These are phyloP conservation scores for Berberis vulgaris DNA, from an alignment of 164 flowering plant genomes.

Conservation along the genomic window DNA sequence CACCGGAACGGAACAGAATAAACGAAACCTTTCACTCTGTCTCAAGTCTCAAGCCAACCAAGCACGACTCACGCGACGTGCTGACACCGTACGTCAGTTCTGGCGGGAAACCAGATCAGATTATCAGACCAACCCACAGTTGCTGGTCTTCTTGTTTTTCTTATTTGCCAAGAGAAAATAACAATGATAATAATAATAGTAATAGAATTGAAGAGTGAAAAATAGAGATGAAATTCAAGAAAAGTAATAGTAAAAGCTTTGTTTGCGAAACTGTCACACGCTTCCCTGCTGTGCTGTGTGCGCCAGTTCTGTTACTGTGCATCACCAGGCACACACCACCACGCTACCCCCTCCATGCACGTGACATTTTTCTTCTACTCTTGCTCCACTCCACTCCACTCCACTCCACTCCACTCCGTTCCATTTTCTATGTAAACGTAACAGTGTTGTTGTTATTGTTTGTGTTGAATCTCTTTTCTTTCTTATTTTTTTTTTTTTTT, in stretches of 20 bases:
- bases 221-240: not conserved
- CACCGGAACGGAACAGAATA: no score
- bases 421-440: not conserved
- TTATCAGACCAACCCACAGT: no score
- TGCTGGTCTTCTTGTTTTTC: not conserved
- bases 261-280: not conserved
- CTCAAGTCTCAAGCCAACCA: not conserved
- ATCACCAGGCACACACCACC: not conserved
- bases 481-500: no score
- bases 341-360: not conserved
- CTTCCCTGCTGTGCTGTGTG: not conserved
- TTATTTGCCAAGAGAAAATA: not conserved
- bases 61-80: constrained; percentile 5
- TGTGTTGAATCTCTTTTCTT: not conserved
- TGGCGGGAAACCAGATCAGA: constrained; percentile 3
- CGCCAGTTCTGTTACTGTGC: not conserved
- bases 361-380: not conserved
- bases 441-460: no score
- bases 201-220: no score
- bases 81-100: constrained; percentile 5
- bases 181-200: no score
- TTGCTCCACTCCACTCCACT: not conserved
- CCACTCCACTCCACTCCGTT: not conserved
- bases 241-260: not conserved
- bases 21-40: no score